Percentiles rank a stretch among this genome's conserved stretches.
phyloP scores from a whole-genome alignment of 768 basidiomycete genomes.

The Rhizopogon roseolus region DNA sequence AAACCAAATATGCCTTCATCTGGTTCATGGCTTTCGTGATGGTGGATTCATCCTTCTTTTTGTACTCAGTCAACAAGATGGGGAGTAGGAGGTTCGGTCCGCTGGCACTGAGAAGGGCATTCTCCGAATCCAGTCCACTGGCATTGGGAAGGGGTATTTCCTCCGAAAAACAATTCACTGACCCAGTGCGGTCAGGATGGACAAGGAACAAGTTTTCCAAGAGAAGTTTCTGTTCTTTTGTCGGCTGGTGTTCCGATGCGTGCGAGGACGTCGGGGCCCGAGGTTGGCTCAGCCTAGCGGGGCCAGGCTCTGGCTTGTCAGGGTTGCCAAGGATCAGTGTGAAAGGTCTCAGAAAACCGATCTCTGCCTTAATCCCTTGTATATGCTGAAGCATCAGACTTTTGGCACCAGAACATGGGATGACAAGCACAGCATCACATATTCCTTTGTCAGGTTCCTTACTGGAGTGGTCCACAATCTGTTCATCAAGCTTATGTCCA shows the following conservation, averaged over 20 bases:
- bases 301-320: not conserved
- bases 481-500: too few relatives aligned
- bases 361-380: not conserved
- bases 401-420: not conserved
- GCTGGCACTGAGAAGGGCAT: too few relatives aligned
- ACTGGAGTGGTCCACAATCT: not conserved
- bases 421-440: not conserved
- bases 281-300: too few relatives aligned
- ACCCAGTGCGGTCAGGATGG: not conserved
- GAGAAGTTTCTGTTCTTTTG: fast-evolving
- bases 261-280: too few relatives aligned
- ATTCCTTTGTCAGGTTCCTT: not conserved
- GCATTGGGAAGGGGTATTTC: too few relatives aligned
- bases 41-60: not conserved
- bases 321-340: not conserved
- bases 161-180: too few relatives aligned
- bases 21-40: not conserved
- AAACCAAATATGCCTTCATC: not conserved
- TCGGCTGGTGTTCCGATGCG: too few relatives aligned
- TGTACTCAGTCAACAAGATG: not conserved
- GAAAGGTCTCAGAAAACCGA: not conserved
- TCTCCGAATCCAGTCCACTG: not conserved
- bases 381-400: not conserved
- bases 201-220: not conserved
- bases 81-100: not conserved